Base-by-base conservation (phyloP, 768 basidiomycete species). In the Pleurotus sapidus region DNA sequence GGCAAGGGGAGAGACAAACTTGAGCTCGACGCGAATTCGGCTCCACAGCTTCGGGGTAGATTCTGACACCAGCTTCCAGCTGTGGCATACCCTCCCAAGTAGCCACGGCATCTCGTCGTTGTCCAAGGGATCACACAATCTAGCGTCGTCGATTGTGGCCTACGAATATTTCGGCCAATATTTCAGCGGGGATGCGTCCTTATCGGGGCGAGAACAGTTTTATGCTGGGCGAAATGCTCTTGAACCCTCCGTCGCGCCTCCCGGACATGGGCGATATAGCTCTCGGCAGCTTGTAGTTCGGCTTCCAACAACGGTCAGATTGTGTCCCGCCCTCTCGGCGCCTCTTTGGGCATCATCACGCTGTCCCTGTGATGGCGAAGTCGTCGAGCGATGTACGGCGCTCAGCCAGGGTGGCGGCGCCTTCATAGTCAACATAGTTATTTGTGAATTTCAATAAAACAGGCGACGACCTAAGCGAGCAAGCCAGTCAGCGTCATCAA, bases 121-220 rank as follows among this genome's bases (percentile, higher is more conserved):
- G 25, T 54, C 51, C 4, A 54, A 23, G 4, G 51, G 51, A 8
- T 54, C 42, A 24, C 51, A 54, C 12, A 54, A 24, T 39, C 15
- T 54, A 17, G 37, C 12, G 20, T 54, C 51, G 23, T 24, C 23
- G 11, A 54, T 30, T n/a, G 23, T 27, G 34, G 51, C 51, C n/a
- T n/a, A 23, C 37, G 37, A 56, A 56, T 18, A 56, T 56, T 42
- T 46, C 27, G 7, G 18, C 18, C 24, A 56, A 17, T 27, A 56
- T 46, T 27, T 56, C 55, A 34, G 24, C 17, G 12, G 55, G 55
- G n/a, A 56, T 24, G 24, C 55, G 55, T 30, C 55, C 55, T 45
- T n/a, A 56, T 56, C 34, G 55, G 55, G 9, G 55, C 42, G 12
- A 56, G 25, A 4, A 56, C 8, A 30, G 38, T 24, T 0, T 42